Percentiles rank a stretch among this genome's conserved stretches.
Conservation (phyloP, 2,329 filamentous ascomycete genomes). For the Xylaria sp. region DNA sequence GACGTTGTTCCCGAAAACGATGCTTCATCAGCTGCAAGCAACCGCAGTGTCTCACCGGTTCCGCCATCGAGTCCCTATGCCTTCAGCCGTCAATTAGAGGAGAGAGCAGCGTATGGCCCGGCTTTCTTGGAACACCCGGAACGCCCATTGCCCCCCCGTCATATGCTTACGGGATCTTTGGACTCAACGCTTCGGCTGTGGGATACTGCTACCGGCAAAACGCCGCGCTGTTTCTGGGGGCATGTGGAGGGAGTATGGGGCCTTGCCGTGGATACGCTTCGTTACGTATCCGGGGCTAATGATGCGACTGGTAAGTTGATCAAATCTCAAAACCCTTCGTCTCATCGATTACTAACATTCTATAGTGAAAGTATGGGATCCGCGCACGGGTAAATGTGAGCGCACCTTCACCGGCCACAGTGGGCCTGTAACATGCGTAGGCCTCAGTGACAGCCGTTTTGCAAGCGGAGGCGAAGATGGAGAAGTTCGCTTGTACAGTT, state of each 20-base stretch:
- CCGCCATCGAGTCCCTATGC: slow-evolving; percentile 23
- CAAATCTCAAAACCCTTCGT: background rate
- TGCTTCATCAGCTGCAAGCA: slow-evolving; percentile 44
- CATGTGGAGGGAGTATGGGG: slow-evolving; percentile 97
- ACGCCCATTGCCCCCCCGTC: slow-evolving; percentile 73
- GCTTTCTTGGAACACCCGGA: slow-evolving; percentile 56
- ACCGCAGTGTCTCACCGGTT: slow-evolving; percentile 40
- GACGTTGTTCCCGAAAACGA: slow-evolving; percentile 52
- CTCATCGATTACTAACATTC: slow-evolving; percentile 5
- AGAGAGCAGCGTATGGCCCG: slow-evolving; percentile 52
- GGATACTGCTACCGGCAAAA: slow-evolving; percentile 78
- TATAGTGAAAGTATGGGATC: slow-evolving; percentile 86
- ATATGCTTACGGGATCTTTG: slow-evolving; percentile 88
- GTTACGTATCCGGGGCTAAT: slow-evolving; percentile 83
- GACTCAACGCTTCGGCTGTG: slow-evolving; percentile 90
- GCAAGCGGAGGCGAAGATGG: slow-evolving; percentile 91
- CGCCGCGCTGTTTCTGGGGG: slow-evolving; percentile 89
- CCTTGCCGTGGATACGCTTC: slow-evolving; percentile 78
- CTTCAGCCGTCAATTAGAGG: slow-evolving; percentile 34
- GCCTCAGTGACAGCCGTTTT: slow-evolving; percentile 81
- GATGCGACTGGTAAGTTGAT: slow-evolving; percentile 59
- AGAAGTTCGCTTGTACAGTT: slow-evolving; percentile 80
- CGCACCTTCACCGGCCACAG: slow-evolving; percentile 86
- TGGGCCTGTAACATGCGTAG: slow-evolving; percentile 88
- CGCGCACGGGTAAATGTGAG: slow-evolving; percentile 84